phyloP scores from a whole-genome alignment of 768 basidiomycete genomes.

The Pleurotus giganteus region DNA sequence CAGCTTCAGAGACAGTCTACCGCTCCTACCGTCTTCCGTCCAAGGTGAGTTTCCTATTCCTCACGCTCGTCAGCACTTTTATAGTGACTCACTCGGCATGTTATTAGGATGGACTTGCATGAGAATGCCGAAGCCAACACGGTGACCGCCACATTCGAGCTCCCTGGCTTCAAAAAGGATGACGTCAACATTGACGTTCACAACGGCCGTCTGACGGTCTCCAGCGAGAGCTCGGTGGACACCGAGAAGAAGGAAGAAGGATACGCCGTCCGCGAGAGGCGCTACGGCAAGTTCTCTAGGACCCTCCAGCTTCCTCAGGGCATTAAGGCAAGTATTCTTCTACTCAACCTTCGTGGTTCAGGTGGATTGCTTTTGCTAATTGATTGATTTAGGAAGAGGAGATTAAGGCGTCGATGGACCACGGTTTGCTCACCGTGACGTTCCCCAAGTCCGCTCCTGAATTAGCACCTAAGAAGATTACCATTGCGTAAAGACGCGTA shows the following conservation, averaged over 20 bases:
- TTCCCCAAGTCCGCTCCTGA: conserved; percentile 16
- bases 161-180: conserved; percentile 56
- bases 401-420: conserved; percentile 16
- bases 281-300: conserved; percentile 44
- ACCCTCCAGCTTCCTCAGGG: conserved; percentile 51
- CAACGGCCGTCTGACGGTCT: conserved; percentile 48
- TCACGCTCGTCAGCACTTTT: neutral
- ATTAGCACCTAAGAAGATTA: conserved; percentile 16
- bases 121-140: conserved; percentile 46
- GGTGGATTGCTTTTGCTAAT: neutral
- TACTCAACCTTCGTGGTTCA: neutral
- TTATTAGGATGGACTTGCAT: conserved; percentile 53
- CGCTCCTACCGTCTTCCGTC: neutral
- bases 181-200: conserved; percentile 54
- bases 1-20: neutral
- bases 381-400: conserved; percentile 6
- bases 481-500: conserved; percentile 8
- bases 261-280: conserved; percentile 50
- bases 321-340: conserved; percentile 43
- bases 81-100: neutral
- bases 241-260: conserved; percentile 35
- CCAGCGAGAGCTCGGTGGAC: conserved; percentile 45
- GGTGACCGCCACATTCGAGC: conserved; percentile 60
- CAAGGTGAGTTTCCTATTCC: neutral
- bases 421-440: conserved; percentile 15